These are phyloP conservation scores for Warburgia ugandensis DNA, from an alignment of 164 flowering plant species.

Conservation along the genomic window DNA sequence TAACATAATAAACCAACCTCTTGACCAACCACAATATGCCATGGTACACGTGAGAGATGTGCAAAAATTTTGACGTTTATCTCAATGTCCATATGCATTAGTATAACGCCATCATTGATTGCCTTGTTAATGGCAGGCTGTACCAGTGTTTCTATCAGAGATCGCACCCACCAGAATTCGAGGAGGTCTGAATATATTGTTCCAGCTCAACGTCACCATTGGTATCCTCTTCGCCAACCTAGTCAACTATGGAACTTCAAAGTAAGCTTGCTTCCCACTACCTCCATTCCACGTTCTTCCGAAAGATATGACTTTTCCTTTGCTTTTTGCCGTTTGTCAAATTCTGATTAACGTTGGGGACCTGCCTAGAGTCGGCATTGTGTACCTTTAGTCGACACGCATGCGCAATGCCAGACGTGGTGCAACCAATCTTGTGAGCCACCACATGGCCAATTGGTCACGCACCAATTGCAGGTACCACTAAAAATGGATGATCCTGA, in stretches of 20 bases:
- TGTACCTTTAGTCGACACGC: too few relatives aligned
- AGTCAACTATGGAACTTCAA: conserved; percentile 81
- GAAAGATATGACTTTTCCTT: neutral
- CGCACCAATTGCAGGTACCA: too few relatives aligned
- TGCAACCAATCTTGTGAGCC: too few relatives aligned
- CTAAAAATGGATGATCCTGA: too few relatives aligned
- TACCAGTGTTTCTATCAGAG: conserved; percentile 88
- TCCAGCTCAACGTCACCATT: conserved; percentile 85
- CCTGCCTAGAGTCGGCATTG: too few relatives aligned
- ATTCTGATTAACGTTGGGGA: too few relatives aligned
- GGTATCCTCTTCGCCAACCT: conserved; percentile 93
- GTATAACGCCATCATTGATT: too few relatives aligned
- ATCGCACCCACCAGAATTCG: conserved; percentile 93
- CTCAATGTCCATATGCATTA: neutral
- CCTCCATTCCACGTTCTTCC: too few relatives aligned
- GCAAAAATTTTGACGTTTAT: neutral
- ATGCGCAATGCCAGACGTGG: too few relatives aligned
- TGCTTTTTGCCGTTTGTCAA: neutral
- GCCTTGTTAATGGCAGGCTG: conserved; percentile 74
- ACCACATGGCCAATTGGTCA: too few relatives aligned
- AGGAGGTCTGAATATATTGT: conserved; percentile 85
- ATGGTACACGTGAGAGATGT: neutral
- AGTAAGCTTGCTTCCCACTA: conserved; percentile 34
- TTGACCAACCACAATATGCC: too few relatives aligned
- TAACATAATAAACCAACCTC: too few relatives aligned